Percentiles rank a stretch among this genome's conserved stretches.
Conservation (phyloP, 1,139 yeast species). For the Zygosaccharomyces sapae region DNA sequence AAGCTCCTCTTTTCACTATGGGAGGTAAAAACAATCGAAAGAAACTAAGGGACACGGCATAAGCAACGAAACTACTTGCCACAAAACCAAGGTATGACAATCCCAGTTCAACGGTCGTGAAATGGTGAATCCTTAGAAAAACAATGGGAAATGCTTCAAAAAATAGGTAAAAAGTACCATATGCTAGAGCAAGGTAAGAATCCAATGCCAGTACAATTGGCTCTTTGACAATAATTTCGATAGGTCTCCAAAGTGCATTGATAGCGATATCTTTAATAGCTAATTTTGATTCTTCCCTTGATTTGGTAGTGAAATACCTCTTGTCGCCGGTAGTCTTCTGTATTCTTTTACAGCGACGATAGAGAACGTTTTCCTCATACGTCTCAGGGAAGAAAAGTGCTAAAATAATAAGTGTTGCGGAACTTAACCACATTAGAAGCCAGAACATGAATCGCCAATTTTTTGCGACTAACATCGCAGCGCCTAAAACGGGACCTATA, state of each 20-base stretch:
- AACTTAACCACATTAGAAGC: conserved; percentile 40
- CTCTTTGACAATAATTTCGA: conserved; percentile 41
- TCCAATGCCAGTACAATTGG: conserved; percentile 47
- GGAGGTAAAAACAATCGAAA: conserved; percentile 14
- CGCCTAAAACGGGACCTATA: conserved; percentile 58
- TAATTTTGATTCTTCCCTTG: conserved; percentile 34
- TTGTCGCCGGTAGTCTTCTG: conserved; percentile 44
- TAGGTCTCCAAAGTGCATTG: conserved; percentile 48
- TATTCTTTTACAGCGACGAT: conserved; percentile 44
- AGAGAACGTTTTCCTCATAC: conserved; percentile 42
- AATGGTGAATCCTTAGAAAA: conserved; percentile 41
- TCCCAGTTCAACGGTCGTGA: conserved; percentile 48
- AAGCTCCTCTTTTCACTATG: conserved; percentile 19
- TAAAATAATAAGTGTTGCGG: conserved; percentile 37
- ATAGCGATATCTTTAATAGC: conserved; percentile 33
- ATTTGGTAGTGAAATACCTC: conserved; percentile 36
- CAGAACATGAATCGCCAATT: conserved; percentile 45
- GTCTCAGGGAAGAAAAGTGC: conserved; percentile 48
- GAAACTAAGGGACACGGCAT: conserved; percentile 9
- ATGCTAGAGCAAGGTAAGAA: conserved; percentile 50
- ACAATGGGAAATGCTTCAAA: conserved; percentile 60
- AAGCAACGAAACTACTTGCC: conserved; percentile 41
- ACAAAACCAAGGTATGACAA: conserved; percentile 43
- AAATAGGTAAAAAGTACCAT: conserved; percentile 51
- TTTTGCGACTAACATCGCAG: conserved; percentile 42